These are phyloP conservation scores for Kurtzmaniella fragi DNA, from an alignment of 805 yeast species.

Conservation along the genomic window DNA sequence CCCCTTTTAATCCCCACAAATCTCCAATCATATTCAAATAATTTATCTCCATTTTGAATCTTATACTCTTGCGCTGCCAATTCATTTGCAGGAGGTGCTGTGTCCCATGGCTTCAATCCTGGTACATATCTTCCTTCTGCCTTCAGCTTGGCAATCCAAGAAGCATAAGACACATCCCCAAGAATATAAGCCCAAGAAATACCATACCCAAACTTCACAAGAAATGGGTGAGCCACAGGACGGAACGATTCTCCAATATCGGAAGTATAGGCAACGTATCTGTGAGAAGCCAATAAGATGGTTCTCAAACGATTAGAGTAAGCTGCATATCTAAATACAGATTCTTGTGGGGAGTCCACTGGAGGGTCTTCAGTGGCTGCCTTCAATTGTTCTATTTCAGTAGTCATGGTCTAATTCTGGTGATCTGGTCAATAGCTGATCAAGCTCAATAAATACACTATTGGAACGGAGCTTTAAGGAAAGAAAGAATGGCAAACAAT, in stretches of 20 bases:
- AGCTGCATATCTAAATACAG: slow-evolving; percentile 67
- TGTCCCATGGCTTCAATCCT: slow-evolving; percentile 66
- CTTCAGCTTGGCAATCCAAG: slow-evolving; percentile 66
- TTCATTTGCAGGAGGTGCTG: slow-evolving; percentile 31
- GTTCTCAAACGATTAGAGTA: slow-evolving; percentile 74
- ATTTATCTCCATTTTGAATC: slow-evolving; percentile 13
- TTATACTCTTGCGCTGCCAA: slow-evolving; percentile 31
- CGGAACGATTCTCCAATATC: slow-evolving; percentile 85
- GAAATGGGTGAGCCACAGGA: slow-evolving; percentile 66
- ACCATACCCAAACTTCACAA: slow-evolving; percentile 66
- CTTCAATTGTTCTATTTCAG: slow-evolving; percentile 2
- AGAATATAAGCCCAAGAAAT: slow-evolving; percentile 71
- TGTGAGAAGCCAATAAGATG: slow-evolving; percentile 64
- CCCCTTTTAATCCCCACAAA: slow-evolving; percentile 63
- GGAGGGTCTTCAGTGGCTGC: slow-evolving; percentile 7
- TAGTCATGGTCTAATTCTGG: neutral
- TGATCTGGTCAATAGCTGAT: too few relatives aligned
- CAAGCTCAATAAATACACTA: too few relatives aligned
- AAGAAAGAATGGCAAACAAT: too few relatives aligned
- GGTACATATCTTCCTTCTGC: slow-evolving; percentile 59
- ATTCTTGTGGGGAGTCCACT: slow-evolving; percentile 13
- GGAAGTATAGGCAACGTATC: slow-evolving; percentile 83
- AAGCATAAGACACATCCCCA: slow-evolving; percentile 69
- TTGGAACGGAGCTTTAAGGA: too few relatives aligned
- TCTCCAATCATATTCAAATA: slow-evolving; percentile 60